These are phyloP conservation scores for Rhodotorula sp. DNA, from an alignment of 1,284 basidiomycete species.

Conservation along the genomic window DNA sequence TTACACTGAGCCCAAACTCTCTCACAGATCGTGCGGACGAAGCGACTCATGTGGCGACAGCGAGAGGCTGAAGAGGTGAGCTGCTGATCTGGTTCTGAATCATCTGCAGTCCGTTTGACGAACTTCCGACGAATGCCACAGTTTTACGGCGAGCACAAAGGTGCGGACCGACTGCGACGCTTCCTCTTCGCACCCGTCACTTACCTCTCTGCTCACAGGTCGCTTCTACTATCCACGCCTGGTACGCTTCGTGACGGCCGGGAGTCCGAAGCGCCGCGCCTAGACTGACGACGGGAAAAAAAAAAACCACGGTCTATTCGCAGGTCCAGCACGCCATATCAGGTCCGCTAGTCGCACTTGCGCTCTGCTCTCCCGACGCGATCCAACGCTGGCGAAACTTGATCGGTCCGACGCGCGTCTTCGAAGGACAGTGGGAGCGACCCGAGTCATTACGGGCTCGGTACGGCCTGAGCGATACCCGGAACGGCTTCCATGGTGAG, in stretches of 20 bases:
- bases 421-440: conserved; percentile 39
- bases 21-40: conserved; percentile 38
- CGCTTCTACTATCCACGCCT: conserved; percentile 45
- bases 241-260: conserved; percentile 10
- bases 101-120: background rate
- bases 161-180: background rate
- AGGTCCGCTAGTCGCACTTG: conserved; percentile 42
- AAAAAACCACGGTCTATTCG: too few species aligned
- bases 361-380: conserved; percentile 38
- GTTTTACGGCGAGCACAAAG: conserved; percentile 43
- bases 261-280: background rate
- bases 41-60: conserved; percentile 39
- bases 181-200: too few species aligned
- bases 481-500: conserved; percentile 44
- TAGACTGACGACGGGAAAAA: too few species aligned
- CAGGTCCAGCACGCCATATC: conserved; percentile 40
- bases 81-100: background rate
- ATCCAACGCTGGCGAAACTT: conserved; percentile 39
- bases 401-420: conserved; percentile 44
- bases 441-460: conserved; percentile 35
- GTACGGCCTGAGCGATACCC: conserved; percentile 42
- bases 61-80: conserved; percentile 34
- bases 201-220: conserved; percentile 12
- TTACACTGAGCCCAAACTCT: accelerated
- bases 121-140: background rate